phyloP scores from a whole-genome alignment of 2,329 filamentous ascomycete species.

The Phoma sp. region DNA sequence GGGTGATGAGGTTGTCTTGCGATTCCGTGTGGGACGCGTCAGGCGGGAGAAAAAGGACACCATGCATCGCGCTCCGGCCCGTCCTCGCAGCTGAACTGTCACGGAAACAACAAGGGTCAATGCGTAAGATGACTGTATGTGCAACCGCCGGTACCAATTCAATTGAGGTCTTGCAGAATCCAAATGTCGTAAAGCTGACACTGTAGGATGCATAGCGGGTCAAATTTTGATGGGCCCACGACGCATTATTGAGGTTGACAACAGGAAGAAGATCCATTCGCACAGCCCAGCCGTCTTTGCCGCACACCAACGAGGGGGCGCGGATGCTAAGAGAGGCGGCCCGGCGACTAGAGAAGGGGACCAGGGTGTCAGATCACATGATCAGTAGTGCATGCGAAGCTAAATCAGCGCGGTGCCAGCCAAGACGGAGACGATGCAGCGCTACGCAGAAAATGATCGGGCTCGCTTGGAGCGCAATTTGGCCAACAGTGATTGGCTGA shows the following conservation, averaged over 20 bases:
- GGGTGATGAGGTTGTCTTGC: slow-evolving; percentile 13
- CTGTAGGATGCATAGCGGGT: neutral
- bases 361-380: slow-evolving; percentile 29
- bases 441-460: slow-evolving; percentile 26
- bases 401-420: slow-evolving; percentile 15
- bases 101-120: slow-evolving; percentile 35
- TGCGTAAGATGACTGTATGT: slow-evolving; percentile 20
- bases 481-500: slow-evolving; percentile 34
- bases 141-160: neutral
- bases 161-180: neutral
- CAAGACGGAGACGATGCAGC: slow-evolving; percentile 22
- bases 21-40: slow-evolving; percentile 27
- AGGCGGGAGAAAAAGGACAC: slow-evolving; percentile 34
- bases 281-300: slow-evolving; percentile 16
- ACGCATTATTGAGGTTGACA: slow-evolving; percentile 2
- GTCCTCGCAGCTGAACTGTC: slow-evolving; percentile 39
- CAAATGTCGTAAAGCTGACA: neutral
- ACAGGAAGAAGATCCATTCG: slow-evolving; percentile 8
- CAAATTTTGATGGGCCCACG: neutral
- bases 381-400: slow-evolving; percentile 28
- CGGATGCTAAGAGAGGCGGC: slow-evolving; percentile 28
- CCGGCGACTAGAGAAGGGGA: slow-evolving; percentile 28
- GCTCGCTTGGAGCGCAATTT: slow-evolving; percentile 24
- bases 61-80: slow-evolving; percentile 44
- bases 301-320: slow-evolving; percentile 17